Percentiles rank a stretch among this genome's conserved stretches.
Evolutionary conservation across 163 green algal genomes (phyloP).

Genomic region (Smithsoniella earleae): DNA sequence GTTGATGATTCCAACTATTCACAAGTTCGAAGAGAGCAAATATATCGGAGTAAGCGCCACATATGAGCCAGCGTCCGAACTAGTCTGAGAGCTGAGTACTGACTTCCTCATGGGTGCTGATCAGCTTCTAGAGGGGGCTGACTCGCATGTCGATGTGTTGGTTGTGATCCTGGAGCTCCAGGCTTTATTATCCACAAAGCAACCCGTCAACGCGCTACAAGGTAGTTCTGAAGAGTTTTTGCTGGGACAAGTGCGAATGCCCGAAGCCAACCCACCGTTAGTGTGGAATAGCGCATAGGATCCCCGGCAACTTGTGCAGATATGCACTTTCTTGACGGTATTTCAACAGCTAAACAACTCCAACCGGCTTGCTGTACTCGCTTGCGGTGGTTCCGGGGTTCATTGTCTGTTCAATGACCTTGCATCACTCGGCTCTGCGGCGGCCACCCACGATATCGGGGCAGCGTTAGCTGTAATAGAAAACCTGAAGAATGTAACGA

Average conservation of each 20-base stretch:
- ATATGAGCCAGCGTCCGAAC: no score
- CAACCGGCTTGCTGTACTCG: constrained; percentile 19
- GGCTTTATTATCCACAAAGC: background rate
- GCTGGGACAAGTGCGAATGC: constrained; percentile 3
- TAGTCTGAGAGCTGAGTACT: no score
- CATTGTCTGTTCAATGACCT: constrained; percentile 1
- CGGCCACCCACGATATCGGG: background rate
- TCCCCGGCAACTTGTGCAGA: background rate
- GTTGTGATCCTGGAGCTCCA: constrained; percentile 21
- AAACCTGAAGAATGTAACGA: background rate
- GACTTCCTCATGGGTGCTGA: no score
- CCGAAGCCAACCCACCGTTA: no score
- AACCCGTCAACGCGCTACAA: background rate
- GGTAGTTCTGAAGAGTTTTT: background rate
- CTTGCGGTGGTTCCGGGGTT: background rate
- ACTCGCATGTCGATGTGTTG: constrained; percentile 9
- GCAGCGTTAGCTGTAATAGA: background rate
- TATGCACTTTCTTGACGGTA: constrained; percentile 6
- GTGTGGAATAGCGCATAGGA: no score
- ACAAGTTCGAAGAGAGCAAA: no score
- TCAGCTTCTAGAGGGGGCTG: background rate
- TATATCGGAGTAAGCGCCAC: no score
- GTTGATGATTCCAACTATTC: no score
- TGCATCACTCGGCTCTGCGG: background rate
- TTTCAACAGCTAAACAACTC: constrained; percentile 17